Evolutionary conservation across 1,284 basidiomycete species (phyloP).

Genomic region (Tylopilus sp.): DNA sequence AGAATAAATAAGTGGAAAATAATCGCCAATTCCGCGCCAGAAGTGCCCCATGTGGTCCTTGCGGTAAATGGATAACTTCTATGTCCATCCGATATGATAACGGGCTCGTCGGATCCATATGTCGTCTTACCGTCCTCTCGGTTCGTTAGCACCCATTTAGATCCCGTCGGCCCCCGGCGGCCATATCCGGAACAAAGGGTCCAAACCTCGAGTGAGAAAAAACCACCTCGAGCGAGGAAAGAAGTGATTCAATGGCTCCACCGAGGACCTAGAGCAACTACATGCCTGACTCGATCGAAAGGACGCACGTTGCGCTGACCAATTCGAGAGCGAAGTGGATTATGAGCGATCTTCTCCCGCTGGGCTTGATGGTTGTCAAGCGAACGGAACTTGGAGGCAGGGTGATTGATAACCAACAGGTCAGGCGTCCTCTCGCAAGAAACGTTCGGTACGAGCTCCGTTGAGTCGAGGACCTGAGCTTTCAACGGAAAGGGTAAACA

Average conservation of each 20-base stretch:
- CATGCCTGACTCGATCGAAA: neutral
- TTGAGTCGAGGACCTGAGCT: neutral
- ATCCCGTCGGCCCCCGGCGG: constrained; percentile 4
- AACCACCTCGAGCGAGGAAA: constrained; percentile 7
- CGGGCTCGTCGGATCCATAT: constrained; percentile 16
- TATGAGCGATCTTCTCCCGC: constrained; percentile 7
- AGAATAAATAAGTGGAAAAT: constrained; percentile 3
- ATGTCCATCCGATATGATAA: constrained; percentile 10
- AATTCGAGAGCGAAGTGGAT: constrained; percentile 2
- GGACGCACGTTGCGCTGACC: neutral
- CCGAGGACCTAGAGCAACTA: neutral
- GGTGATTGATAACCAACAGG: neutral
- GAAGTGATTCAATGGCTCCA: neutral
- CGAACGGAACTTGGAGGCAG: constrained; percentile 1
- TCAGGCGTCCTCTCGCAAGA: constrained; percentile 7
- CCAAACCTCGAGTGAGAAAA: constrained; percentile 3
- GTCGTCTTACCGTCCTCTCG: constrained; percentile 20
- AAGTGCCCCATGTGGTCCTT: constrained; percentile 8
- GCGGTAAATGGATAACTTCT: neutral
- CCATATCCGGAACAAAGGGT: constrained; percentile 19
- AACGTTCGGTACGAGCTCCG: neutral
- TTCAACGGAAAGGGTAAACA: neutral
- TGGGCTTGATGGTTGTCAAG: constrained; percentile 23
- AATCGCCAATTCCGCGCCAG: too few relatives aligned
- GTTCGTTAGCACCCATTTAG: constrained; percentile 17